Conservation (phyloP, 371 early-diverging fungal species). For the Mortierella sp. region DNA sequence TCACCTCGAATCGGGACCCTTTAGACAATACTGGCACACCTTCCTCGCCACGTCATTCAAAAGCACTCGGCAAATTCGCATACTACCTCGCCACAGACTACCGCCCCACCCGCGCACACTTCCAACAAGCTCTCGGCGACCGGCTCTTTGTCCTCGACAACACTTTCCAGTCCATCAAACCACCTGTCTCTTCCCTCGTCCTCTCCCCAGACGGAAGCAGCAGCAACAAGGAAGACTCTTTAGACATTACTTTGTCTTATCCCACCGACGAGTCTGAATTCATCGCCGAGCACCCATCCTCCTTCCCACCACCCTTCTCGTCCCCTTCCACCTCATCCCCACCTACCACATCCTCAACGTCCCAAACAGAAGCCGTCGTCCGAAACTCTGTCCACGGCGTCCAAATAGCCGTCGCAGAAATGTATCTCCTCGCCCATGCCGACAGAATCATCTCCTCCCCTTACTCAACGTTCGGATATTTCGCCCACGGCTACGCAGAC, state of each 20-base stretch:
- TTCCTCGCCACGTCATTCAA: background rate
- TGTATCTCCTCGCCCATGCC: slow-evolving; percentile 48
- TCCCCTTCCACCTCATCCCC: background rate
- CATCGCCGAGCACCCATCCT: background rate
- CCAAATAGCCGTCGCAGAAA: slow-evolving; percentile 48
- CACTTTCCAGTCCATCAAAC: slow-evolving; percentile 34
- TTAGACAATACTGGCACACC: background rate
- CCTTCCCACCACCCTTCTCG: background rate
- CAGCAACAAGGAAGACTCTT: background rate
- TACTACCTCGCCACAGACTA: slow-evolving; percentile 55
- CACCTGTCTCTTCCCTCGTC: background rate
- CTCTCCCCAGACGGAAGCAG: background rate
- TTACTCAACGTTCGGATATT: slow-evolving; percentile 51
- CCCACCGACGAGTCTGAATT: background rate
- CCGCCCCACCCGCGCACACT: slow-evolving; percentile 53
- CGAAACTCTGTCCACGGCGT: slow-evolving; percentile 47
- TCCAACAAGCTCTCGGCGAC: slow-evolving; percentile 39
- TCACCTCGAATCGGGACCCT: background rate
- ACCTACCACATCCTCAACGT: background rate
- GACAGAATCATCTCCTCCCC: slow-evolving; percentile 47
- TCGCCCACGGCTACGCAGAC: slow-evolving; percentile 50
- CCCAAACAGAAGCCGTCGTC: slow-evolving; percentile 43
- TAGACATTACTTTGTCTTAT: background rate
- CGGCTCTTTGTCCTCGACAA: slow-evolving; percentile 51
- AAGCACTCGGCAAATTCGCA: slow-evolving; percentile 15